These are phyloP conservation scores for sorghum (Sorghum bicolor) DNA, from an alignment of 176 grass and related monocot species.

Conservation along the genomic window DNA sequence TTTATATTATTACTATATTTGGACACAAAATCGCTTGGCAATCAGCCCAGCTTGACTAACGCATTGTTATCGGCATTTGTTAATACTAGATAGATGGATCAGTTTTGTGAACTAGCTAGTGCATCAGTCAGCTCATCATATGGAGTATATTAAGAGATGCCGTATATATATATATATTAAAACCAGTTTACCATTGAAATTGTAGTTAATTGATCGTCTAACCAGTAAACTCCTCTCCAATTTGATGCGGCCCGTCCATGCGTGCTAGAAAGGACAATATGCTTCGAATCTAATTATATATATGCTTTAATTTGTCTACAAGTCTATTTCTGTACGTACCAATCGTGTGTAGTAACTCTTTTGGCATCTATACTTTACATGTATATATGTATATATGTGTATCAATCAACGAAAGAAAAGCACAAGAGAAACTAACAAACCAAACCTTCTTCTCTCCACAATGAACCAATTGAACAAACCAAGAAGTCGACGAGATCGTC, in stretches of 20 bases:
- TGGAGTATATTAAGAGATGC: too few species aligned
- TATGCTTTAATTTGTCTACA: neutral
- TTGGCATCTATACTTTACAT: constrained; percentile 25
- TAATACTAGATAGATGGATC: neutral
- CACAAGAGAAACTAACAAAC: neutral
- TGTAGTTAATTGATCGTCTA: too few species aligned
- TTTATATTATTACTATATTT: neutral
- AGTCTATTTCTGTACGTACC: constrained; percentile 5
- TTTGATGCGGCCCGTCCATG: neutral
- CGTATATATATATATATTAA: too few species aligned
- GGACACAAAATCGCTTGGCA: neutral
- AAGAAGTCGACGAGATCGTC: neutral
- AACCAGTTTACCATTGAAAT: neutral
- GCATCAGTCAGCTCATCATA: neutral
- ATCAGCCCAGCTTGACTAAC: neutral
- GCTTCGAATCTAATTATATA: neutral
- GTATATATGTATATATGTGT: neutral
- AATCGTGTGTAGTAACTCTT: neutral
- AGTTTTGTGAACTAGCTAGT: neutral
- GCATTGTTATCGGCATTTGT: neutral
- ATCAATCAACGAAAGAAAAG: neutral
- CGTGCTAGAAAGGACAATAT: neutral
- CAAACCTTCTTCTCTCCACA: neutral
- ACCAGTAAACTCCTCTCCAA: neutral
- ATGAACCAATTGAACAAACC: constrained; percentile 40